A percentile compares a stretch with the other conserved stretches of the same genome.
These are phyloP conservation scores for Exophiala sp. DNA, from an alignment of 2,329 filamentous ascomycete genomes.

Conservation along the genomic window DNA sequence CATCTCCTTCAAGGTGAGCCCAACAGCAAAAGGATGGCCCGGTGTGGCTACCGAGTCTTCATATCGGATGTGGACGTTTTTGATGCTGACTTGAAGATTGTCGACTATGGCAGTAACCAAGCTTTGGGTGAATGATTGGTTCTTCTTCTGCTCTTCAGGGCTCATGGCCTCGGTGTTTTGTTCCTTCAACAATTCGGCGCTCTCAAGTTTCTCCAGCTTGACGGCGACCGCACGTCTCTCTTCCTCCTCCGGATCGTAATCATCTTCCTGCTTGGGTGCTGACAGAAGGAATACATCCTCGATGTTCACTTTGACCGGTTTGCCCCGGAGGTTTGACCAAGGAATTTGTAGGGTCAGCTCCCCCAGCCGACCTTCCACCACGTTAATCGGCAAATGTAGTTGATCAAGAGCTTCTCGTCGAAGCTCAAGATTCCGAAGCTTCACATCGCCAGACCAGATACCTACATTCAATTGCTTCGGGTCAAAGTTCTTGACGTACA, in stretches of 20 bases:
- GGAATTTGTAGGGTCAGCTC: conserved; percentile 88
- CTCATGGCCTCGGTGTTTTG: conserved; percentile 87
- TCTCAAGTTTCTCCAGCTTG: conserved; percentile 98
- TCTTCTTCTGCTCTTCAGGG: conserved; percentile 92
- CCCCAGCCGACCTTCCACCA: conserved; percentile 89
- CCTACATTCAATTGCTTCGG: conserved; percentile 95
- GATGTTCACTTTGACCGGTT: conserved; percentile 89
- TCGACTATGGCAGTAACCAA: conserved; percentile 94
- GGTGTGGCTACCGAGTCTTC: conserved; percentile 95
- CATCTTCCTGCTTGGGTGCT: conserved; percentile 88
- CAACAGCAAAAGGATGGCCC: conserved; percentile 88
- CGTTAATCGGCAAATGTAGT: conserved; percentile 91
- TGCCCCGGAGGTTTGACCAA: conserved; percentile 92
- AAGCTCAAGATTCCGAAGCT: conserved; percentile 84
- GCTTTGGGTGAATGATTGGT: conserved; percentile 94
- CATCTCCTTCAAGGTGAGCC: conserved; percentile 89
- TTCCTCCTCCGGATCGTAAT: conserved; percentile 90
- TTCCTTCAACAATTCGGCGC: conserved; percentile 89
- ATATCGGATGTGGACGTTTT: conserved; percentile 97
- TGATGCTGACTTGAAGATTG: conserved; percentile 94
- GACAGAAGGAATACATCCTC: conserved; percentile 95
- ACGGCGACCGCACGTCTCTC: conserved; percentile 77
- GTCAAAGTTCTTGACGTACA: conserved; percentile 99
- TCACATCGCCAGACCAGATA: conserved; percentile 98
- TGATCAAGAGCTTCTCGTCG: conserved; percentile 94